Evolutionary conservation across 768 basidiomycete species (phyloP).

Genomic region (Calvatia gigantea): DNA sequence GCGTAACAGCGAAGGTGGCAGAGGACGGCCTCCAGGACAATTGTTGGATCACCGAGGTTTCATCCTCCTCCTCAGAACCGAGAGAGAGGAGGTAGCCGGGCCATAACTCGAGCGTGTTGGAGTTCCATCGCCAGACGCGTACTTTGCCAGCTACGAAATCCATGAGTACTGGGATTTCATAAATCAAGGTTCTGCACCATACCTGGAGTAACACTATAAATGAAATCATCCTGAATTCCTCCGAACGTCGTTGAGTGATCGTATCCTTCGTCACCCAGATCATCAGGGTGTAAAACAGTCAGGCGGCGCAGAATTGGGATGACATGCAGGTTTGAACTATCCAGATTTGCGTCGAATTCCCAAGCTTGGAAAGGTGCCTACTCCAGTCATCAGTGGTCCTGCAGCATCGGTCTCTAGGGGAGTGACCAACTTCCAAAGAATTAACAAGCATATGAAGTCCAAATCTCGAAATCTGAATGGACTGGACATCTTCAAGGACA

Average conservation of each 20-base stretch:
- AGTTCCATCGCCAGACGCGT: background rate
- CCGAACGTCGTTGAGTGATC: background rate
- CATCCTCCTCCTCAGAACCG: background rate
- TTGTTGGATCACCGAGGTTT: background rate
- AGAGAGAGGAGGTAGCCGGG: background rate
- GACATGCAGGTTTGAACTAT: conserved; percentile 2
- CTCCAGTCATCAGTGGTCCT: background rate
- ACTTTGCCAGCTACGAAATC: background rate
- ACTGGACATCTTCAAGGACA: background rate
- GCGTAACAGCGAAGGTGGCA: background rate
- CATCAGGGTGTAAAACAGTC: background rate
- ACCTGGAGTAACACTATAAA: background rate
- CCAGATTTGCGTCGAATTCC: conserved; percentile 4
- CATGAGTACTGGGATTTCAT: background rate
- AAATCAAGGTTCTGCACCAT: background rate
- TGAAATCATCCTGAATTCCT: background rate
- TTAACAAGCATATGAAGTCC: conserved; percentile 3
- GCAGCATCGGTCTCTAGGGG: no score
- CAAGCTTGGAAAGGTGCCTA: background rate
- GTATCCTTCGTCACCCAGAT: background rate
- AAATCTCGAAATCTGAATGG: conserved; percentile 1
- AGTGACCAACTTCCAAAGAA: background rate
- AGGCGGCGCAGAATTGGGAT: conserved; percentile 1
- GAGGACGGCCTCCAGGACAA: conserved; percentile 2
- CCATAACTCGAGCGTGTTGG: background rate